phyloP scores from a whole-genome alignment of 2,329 filamentous ascomycete genomes.

The Botryotinia globosa region DNA sequence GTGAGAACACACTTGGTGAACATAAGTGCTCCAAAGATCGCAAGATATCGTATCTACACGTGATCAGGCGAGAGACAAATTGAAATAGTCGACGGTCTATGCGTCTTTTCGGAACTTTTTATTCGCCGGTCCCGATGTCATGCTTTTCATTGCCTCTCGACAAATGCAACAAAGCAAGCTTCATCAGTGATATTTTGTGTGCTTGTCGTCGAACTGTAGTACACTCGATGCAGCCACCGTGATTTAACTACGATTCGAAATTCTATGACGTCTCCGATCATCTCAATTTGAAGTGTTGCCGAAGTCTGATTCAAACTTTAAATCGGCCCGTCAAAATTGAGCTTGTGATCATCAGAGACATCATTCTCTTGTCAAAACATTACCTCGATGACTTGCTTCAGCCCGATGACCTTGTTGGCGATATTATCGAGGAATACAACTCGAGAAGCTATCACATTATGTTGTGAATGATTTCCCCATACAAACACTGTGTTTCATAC shows the following conservation, averaged over 20 bases:
- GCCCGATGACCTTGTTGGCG: background rate
- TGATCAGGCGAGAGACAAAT: background rate
- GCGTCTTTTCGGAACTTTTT: background rate
- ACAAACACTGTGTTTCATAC: slow-evolving; percentile 9
- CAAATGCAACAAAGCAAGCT: background rate
- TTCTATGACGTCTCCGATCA: background rate
- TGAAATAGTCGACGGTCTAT: background rate
- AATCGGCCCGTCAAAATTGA: slow-evolving; percentile 11
- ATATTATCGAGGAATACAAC: background rate
- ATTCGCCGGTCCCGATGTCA: background rate
- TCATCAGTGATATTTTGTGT: background rate
- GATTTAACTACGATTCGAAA: background rate
- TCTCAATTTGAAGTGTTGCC: background rate
- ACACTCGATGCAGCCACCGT: background rate
- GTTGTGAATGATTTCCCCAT: background rate
- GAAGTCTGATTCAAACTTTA: background rate
- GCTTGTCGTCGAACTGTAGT: background rate
- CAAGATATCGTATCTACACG: background rate
- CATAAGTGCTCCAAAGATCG: background rate
- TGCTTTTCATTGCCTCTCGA: background rate
- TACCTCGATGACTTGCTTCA: background rate
- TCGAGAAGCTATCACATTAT: background rate
- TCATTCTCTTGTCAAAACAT: background rate
- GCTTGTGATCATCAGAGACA: slow-evolving; percentile 12
- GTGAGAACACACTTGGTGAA: background rate